Evolutionary conservation across 805 yeast species (phyloP), one percentile per base, ranked within the genome.

Genomic region (Barnettozyma sucrosica): DNA sequence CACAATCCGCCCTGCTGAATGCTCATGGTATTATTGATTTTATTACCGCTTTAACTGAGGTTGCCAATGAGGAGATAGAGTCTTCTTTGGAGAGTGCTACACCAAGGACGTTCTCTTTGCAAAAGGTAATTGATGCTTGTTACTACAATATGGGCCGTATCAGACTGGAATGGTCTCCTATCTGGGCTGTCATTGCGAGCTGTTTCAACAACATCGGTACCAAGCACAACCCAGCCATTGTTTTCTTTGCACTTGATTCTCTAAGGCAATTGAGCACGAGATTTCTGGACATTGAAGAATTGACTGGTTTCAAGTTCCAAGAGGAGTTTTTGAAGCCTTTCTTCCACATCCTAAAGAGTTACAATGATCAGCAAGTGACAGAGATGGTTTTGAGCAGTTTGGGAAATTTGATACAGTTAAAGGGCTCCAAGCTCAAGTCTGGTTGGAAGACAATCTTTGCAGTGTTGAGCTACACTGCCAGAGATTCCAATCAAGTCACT

Each of bases 141-240:
- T 92, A 93, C 66, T 93, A 95, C 71, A 95, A 95, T 64, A 93
- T 93, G 97, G 81, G 81, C 44, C 85, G 99, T 71, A 90, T 93
- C 57, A 80, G 96, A 65, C 82, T 93, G 51, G 97, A 95, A 67
- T 93, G 99, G 97, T 80, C 96, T 6, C 92, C 88, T 46, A 73
- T 93, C 50, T 93, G 99, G 99, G 79, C 85, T 14, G 85, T 87
- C 9, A 86, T 93, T 86, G 96, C 96, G 14, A 86, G 79, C 49
- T 86, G 87, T 38, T 93, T 93, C 69, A 87, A 88, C 54, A 77
- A 74, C 42, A 90, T 89, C 53, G 95, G 95, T 3, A 82, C 95
- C 49, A 85, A 87, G 61, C 67, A 79, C 36, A 92, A 90, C 59
- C 69, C 75, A 26, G 80, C 81, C 1, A 85, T 93, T 51, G 89